A percentile compares a stretch with the other conserved stretches of the same genome.
phyloP scores from a whole-genome alignment of 2,329 filamentous ascomycete species.

The Sporothrix brasiliensis region DNA sequence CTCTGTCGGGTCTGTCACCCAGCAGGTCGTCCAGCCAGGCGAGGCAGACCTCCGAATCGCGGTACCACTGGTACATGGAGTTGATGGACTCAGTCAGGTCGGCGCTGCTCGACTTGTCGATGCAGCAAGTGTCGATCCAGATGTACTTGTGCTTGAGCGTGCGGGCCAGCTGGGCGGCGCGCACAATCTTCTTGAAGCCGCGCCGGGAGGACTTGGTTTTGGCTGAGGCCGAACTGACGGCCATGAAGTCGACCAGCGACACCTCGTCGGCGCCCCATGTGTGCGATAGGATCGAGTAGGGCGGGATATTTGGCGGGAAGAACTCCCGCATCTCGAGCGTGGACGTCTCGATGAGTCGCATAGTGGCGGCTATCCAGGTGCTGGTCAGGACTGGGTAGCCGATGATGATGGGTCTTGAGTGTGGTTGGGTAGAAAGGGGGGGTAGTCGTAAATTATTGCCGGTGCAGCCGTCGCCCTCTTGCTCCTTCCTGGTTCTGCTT shows the following conservation, averaged over 20 bases:
- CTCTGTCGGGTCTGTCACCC: background rate
- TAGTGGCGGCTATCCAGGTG: conserved; percentile 15
- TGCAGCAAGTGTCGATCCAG: conserved; percentile 39
- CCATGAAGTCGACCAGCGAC: conserved; percentile 22
- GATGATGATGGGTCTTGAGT: background rate
- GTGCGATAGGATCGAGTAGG: conserved; percentile 38
- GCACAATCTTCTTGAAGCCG: conserved; percentile 30
- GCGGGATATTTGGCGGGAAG: conserved; percentile 21
- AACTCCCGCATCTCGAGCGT: conserved; percentile 35
- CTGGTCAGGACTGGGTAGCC: background rate
- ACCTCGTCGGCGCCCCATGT: conserved; percentile 33
- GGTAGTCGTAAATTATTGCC: background rate
- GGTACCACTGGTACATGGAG: conserved; percentile 37
- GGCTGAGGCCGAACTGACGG: background rate
- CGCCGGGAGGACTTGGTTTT: background rate
- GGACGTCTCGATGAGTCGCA: conserved; percentile 36
- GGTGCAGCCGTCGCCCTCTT: background rate
- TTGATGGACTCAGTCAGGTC: conserved; percentile 37
- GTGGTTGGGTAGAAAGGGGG: background rate
- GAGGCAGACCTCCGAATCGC: conserved; percentile 29
- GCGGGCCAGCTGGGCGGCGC: conserved; percentile 11
- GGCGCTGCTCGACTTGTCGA: conserved; percentile 34
- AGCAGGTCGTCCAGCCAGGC: conserved; percentile 30
- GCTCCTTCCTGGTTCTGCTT: background rate
- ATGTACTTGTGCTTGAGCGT: conserved; percentile 26